These are phyloP conservation scores for Boletus rubescentipes DNA, from an alignment of 768 basidiomycete genomes.

Conservation along the genomic window DNA sequence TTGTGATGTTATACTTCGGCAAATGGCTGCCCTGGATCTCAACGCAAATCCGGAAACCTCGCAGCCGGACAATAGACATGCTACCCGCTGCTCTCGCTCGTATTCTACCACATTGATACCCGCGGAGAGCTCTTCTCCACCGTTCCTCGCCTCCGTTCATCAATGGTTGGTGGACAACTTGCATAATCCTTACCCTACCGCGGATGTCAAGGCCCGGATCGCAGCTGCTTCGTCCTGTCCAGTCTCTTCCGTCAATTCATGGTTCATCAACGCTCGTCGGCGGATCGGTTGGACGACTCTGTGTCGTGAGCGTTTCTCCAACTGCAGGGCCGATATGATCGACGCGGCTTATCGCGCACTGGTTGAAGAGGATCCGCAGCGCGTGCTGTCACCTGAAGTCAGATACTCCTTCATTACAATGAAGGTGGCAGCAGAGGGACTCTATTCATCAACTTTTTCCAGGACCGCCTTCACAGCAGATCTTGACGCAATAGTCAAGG, in stretches of 20 bases:
- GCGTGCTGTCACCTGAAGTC: constrained; percentile 12
- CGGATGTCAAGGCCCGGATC: constrained; percentile 22
- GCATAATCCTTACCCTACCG: constrained; percentile 51
- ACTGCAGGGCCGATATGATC: constrained; percentile 25
- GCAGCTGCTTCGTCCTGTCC: constrained; percentile 23
- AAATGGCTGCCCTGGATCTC: not conserved
- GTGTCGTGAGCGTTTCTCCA: constrained; percentile 30
- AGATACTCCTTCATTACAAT: constrained; percentile 30
- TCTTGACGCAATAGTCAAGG: constrained; percentile 31
- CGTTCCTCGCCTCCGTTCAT: constrained; percentile 24
- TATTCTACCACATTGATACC: not conserved
- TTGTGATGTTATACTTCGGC: constrained; percentile 5
- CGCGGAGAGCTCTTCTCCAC: not conserved
- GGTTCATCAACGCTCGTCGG: constrained; percentile 49
- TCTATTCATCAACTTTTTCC: constrained; percentile 30
- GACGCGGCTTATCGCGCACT: constrained; percentile 31
- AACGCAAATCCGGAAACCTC: not conserved
- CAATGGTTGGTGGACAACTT: constrained; percentile 47
- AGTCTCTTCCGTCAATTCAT: constrained; percentile 37
- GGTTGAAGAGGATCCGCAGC: constrained; percentile 19
- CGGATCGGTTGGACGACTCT: constrained; percentile 54
- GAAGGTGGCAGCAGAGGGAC: constrained; percentile 29
- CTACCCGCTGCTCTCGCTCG: not conserved
- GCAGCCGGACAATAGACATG: not conserved
- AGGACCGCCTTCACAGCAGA: constrained; percentile 31